Conservation (phyloP, 2,329 filamentous ascomycete species). For the Truncatella angustata region DNA sequence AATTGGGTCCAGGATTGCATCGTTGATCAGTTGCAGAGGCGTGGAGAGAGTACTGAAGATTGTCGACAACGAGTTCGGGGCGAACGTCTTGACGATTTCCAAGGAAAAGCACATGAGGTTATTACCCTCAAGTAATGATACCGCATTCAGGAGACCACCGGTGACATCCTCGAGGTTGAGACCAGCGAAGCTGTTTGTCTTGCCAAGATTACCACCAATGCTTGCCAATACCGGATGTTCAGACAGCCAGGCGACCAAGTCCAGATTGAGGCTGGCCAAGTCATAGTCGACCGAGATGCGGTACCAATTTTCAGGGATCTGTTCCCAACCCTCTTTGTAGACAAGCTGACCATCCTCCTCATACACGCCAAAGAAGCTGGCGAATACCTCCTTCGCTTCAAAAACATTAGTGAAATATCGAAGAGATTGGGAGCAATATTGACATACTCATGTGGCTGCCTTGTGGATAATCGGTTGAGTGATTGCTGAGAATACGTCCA, state of each 20-base stretch:
- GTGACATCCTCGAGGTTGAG: slow-evolving; percentile 41
- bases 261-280: slow-evolving; percentile 38
- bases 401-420: not conserved
- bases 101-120: slow-evolving; percentile 39
- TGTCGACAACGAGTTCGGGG: slow-evolving; percentile 40
- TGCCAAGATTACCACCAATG: slow-evolving; percentile 52
- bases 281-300: slow-evolving; percentile 42
- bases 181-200: slow-evolving; percentile 48
- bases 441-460: slow-evolving; percentile 30
- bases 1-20: slow-evolving; percentile 26
- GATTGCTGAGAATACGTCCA: slow-evolving; percentile 41
- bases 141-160: slow-evolving; percentile 40
- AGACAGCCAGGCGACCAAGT: slow-evolving; percentile 34
- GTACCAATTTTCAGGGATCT: slow-evolving; percentile 54
- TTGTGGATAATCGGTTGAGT: slow-evolving; percentile 38
- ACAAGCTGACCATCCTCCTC: slow-evolving; percentile 36
- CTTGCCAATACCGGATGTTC: slow-evolving; percentile 41
- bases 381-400: slow-evolving; percentile 38
- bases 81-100: slow-evolving; percentile 35
- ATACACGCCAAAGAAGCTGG: slow-evolving; percentile 46
- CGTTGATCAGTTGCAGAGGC: slow-evolving; percentile 31
- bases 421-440: not conserved
- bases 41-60: slow-evolving; percentile 31
- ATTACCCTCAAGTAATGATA: slow-evolving; percentile 42
- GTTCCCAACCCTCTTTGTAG: slow-evolving; percentile 47